Conservation (phyloP, 192 early-diverging fungal genomes). For the Rhizophagus sp. region DNA sequence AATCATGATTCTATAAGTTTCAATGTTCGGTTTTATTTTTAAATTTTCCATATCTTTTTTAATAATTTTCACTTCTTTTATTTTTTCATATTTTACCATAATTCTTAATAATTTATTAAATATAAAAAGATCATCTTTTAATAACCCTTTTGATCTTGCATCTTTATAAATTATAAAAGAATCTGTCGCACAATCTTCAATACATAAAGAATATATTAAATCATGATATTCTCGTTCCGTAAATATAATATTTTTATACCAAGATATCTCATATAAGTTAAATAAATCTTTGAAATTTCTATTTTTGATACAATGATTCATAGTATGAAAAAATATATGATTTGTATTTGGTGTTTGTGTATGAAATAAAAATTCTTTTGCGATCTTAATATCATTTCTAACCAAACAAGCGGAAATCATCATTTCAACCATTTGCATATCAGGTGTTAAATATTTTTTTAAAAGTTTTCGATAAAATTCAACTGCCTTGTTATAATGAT, state of each 20-base stretch:
- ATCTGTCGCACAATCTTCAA: background rate
- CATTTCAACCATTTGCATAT: background rate
- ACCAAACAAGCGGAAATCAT: background rate
- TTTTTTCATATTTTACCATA: background rate
- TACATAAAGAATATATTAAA: slow-evolving; percentile 10
- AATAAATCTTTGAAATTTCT: background rate
- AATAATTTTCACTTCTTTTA: background rate
- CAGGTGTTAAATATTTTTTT: background rate
- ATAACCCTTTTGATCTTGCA: slow-evolving; percentile 10
- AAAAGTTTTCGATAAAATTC: slow-evolving; percentile 16
- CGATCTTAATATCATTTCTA: background rate
- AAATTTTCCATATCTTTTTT: slow-evolving; percentile 11
- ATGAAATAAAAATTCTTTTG: background rate
- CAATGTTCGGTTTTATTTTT: background rate
- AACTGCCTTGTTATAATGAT: background rate
- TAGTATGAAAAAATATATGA: background rate
- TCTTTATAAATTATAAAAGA: slow-evolving; percentile 1
- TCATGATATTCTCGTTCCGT: background rate
- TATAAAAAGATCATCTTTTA: background rate
- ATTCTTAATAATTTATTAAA: background rate
- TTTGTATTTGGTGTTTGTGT: background rate
- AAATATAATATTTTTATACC: background rate
- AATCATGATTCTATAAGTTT: slow-evolving; percentile 6
- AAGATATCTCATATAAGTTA: background rate
- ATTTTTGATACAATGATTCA: background rate